Evolutionary conservation across 2,329 filamentous ascomycete genomes (phyloP), one percentile per base, ranked within the genome.

Genomic region (Phyllosticta citriasiana): DNA sequence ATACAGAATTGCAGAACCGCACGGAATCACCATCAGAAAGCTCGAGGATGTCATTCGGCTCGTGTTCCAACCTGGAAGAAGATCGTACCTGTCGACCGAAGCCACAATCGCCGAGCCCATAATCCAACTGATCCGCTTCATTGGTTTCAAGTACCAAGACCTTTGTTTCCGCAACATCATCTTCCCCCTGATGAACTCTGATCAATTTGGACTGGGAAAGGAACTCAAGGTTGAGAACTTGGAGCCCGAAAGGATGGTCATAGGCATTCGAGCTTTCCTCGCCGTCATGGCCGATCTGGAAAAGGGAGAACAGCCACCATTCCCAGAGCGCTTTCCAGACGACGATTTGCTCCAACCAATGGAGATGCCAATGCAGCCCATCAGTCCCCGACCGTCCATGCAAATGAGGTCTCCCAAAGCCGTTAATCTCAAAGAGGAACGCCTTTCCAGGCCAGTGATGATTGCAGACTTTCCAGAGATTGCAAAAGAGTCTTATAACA

Each of bases 241-340:
- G 64, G 94, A 99, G 64, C 94, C 95, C 0, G 95, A 99, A 70
- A 88, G 90, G 68, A 96, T 97, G 77, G 93, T 97, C n/a, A 89
- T 99, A 67, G 94, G 92, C 2, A 99, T 99, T 64, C 85, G 91
- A 64, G 89, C 94, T 2, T 99, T 97, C 71, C 80, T 99, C 27
- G 89, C 88, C 33, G 91, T 97, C 66, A 93, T 99, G 84, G 84
- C 88, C 0, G 94, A 99, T 72, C 79, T 97, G 26, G 94, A 99
- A 73, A 93, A 88, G 65, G 87, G 88, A 26, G 88, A 92, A 56
- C 82, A 85, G 64, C 94, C 94, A 2, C 89, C 91, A 0, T 97
- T 97, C 66, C 94, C 94, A 1, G 84, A 86, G 54, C 83, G 84
- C 10, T 84, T 80, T 64, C 74, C 77, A 57, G 76, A 75, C 59